Base-by-base conservation (phyloP, 768 basidiomycete genomes). In the Rossbeevera mucosa region DNA sequence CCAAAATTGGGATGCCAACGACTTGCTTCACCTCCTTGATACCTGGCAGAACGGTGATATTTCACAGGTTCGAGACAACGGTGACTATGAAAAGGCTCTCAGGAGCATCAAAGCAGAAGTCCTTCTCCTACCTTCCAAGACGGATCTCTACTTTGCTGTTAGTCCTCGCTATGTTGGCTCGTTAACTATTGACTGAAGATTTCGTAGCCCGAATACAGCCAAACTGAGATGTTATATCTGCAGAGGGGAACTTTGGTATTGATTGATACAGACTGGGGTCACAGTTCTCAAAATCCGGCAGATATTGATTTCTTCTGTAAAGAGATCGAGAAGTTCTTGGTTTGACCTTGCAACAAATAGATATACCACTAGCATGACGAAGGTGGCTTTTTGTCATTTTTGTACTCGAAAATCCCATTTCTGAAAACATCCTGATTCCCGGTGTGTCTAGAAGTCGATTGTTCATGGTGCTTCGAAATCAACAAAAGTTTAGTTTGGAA, bases 61-160 rank as follows among this genome's bases (percentile, higher is more conserved):
- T 18, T 79, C 79, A 5, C 64, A 64, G 22, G 65, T 80, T 5
- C 65, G 71, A 21, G 71, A 78, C 52, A 66, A 67, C 1, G 78
- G 76, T 7, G 70, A 80, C 55, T 68, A 76, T 26, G 67, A 62
- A 42, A 72, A 66, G 24, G 69, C 71, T 47, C 61, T 82, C 48
- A 60, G 59, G 4, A 63, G 60, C 30, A 77, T 82, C 61, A 75
- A 75, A 53, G 79, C 80, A 7, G 74, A 73, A 44, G 79, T 78
- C 0, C 63, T 82, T 51, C 75, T 83, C 31, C 78, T 82, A 74
- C 80, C 80, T 4, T 74, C 74, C 54, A 80, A 76, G 67, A 80
- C 80, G 5, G 81, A 83, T 56, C 61, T 81, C 26, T 81, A 79
- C 58, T 82, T 82, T 60, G 72, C 80, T 25, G 79, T 81, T 44